Base-by-base conservation (phyloP, 73 alveolate genomes). In the Tetrahymena elliotti region DNA sequence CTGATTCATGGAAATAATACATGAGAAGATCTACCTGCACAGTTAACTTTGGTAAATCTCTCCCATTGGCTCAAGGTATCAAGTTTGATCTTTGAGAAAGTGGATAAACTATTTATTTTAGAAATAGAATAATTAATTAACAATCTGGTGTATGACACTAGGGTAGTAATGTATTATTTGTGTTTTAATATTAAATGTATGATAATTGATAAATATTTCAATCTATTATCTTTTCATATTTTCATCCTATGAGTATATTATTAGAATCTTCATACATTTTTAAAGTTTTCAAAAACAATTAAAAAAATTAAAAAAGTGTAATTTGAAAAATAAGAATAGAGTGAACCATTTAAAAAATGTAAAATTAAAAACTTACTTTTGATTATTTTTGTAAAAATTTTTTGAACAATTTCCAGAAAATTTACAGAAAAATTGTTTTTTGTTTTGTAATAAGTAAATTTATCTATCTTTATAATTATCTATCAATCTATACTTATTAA, bases 1-100 rank as follows among this genome's bases (percentile, higher is more conserved):
- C 98, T 93, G 99, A 98, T 92, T 93, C 99, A 27, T 98, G 99
- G 99, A 98, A 98, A 93, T 97, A 98, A 94, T 98, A 98, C 97
- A 98, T 98, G 99, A 97, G 99, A 93, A 97, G 99, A 84, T 83
- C 97, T 22, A 98, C 99, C 31, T 97, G 99, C 97, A 98, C 99
- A 4, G 95, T 97, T 38, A 98, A 98, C 96, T 98, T 82, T 97
- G 93, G 97, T 20, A 96, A 93, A 41, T 95, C 93, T 27, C 96
- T 98, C 18, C 98, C 99, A 10, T 93, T 98, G 38, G 99, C 99
- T 24, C 98, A 98, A 94, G 99, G 99, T 20, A 97, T 98, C 54
- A 95, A 98, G 95, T 98, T 98, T 95, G 98, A 97, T 83, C 93
- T 97, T 52, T 97, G 96, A 94, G 68, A 52, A 68, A 68, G 34